Base-by-base conservation (phyloP, 257 asterid genomes). In the Scutellaria minor region DNA sequence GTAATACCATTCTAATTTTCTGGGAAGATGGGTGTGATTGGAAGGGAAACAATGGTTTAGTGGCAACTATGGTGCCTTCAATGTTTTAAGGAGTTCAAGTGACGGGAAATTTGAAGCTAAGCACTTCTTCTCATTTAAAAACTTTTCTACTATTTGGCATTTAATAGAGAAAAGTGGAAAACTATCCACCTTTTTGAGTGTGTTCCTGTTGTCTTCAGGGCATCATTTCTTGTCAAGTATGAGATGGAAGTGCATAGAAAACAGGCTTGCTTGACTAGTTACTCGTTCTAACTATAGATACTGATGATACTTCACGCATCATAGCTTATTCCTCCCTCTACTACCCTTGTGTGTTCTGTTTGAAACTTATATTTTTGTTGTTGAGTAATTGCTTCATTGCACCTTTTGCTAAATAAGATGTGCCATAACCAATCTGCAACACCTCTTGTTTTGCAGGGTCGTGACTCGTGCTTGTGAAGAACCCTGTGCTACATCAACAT, bases 361-460 rank as follows among this genome's bases (percentile, higher is more conserved):
- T 8, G 31, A 22, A 58, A 41, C 45, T 70, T 31, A 13, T 13
- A 13, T 8, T 44, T 40, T 27, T 13, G 20, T 47, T 37, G 13
- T 13, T 18, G 37, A 42, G 10, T 13, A 5, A 47, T 6, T 31
- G 42, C 37, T 39, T 37, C 24, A 7, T 61, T 50, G 41, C 66
- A 11, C 35, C 9, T 22, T 42, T 9, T 14, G 8, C 61, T 44
- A 53, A 12, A 9, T 40, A 46, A 46, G 63, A 77, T 37, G 40
- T 7, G 47, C 7, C 76, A 15, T 48, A 3, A 44, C n/a, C 13
- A 27, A 3, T 57, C 46, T 6, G 27, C 42, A 10, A 47, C 31
- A 40, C 46, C 24, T 46, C 47, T 2, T 66, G 27, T 54, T 66
- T 53, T 75, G 77, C 70, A 79, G 83, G 75, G 70, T 65, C 12